phyloP scores from a whole-genome alignment of 2,329 filamentous ascomycete genomes.

The Alternaria ventricosa region DNA sequence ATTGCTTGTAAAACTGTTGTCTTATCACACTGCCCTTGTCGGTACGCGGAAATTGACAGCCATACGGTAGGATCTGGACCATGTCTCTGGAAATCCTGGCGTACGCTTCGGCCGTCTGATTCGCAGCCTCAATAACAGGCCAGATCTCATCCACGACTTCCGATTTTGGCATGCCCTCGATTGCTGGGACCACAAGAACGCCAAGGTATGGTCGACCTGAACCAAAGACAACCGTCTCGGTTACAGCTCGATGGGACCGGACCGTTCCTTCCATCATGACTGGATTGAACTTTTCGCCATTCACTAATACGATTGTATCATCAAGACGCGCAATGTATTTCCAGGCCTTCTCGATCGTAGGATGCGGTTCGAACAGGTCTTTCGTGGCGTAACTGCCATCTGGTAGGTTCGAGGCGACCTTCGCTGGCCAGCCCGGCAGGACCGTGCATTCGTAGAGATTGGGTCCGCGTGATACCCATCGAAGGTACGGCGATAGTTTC shows the following conservation, averaged over 20 bases:
- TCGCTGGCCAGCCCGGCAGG: slow-evolving; percentile 45
- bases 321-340: slow-evolving; percentile 56
- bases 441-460: slow-evolving; percentile 52
- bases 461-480: slow-evolving; percentile 47
- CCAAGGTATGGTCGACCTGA: slow-evolving; percentile 60
- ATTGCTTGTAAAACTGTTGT: slow-evolving; percentile 58
- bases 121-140: slow-evolving; percentile 59
- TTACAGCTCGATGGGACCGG: slow-evolving; percentile 59
- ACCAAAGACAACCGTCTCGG: slow-evolving; percentile 65
- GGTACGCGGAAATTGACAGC: slow-evolving; percentile 58
- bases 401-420: slow-evolving; percentile 27
- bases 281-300: slow-evolving; percentile 59
- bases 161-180: neutral
- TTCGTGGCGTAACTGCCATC: slow-evolving; percentile 36
- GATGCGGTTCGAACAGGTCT: slow-evolving; percentile 56
- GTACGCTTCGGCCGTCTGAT: slow-evolving; percentile 58
- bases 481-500: slow-evolving; percentile 52
- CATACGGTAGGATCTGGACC: slow-evolving; percentile 56
- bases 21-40: slow-evolving; percentile 66
- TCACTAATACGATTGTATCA: slow-evolving; percentile 56
- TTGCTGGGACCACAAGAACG: slow-evolving; percentile 59
- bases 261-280: slow-evolving; percentile 61
- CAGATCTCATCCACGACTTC: slow-evolving; percentile 53
- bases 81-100: slow-evolving; percentile 62
- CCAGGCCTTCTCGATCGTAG: slow-evolving; percentile 53